phyloP scores from a whole-genome alignment of 441 rosid genomes.

The Brassica balearica region DNA sequence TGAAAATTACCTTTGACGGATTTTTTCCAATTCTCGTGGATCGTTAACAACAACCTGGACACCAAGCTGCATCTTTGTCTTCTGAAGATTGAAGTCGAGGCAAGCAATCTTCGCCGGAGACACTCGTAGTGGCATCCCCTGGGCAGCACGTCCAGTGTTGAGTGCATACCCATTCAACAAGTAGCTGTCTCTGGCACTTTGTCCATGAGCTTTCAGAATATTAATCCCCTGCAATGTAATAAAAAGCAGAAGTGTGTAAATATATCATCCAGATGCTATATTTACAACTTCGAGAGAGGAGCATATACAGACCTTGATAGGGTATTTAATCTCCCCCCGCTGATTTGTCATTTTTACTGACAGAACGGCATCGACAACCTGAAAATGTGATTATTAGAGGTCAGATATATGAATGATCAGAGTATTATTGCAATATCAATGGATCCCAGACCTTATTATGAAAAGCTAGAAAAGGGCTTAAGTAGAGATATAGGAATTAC shows the following conservation, averaged over 20 bases:
- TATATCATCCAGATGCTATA: neutral
- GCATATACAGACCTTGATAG: constrained; percentile 77
- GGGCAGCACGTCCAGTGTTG: constrained; percentile 96
- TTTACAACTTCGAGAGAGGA: constrained; percentile 3
- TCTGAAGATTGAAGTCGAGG: constrained; percentile 97
- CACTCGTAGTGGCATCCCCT: constrained; percentile 95
- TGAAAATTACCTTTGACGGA: constrained; percentile 76
- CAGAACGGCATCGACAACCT: constrained; percentile 94
- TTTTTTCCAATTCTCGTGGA: constrained; percentile 98
- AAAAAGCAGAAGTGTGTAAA: constrained; percentile 20
- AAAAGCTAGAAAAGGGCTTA: constrained; percentile 8
- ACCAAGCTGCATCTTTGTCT: constrained; percentile 96
- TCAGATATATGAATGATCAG: constrained; percentile 25
- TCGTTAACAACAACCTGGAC: constrained; percentile 92
- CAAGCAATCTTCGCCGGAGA: constrained; percentile 93
- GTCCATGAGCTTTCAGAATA: constrained; percentile 94
- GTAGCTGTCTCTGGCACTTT: constrained; percentile 92
- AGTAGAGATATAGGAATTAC: neutral
- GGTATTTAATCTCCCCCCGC: constrained; percentile 92
- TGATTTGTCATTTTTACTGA: constrained; percentile 88
- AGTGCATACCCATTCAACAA: constrained; percentile 94
- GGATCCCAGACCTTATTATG: neutral
- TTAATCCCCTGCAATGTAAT: constrained; percentile 70
- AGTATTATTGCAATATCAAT: neutral
- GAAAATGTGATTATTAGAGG: constrained; percentile 15